These are phyloP conservation scores for Elsinoe arachidis DNA, from an alignment of 2,329 filamentous ascomycete genomes.

Conservation along the genomic window DNA sequence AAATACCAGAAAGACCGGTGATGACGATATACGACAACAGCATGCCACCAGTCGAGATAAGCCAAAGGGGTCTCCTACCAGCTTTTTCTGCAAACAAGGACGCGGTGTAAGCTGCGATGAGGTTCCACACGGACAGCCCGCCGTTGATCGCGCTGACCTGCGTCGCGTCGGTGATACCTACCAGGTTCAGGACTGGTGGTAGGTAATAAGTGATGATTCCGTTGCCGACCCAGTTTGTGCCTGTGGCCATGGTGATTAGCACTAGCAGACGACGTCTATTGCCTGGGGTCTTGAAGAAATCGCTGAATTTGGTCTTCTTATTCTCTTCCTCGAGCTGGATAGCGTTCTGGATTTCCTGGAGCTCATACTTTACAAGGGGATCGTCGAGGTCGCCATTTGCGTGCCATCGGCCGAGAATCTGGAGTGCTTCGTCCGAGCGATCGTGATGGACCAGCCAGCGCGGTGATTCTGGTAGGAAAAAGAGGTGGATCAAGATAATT, in stretches of 20 bases:
- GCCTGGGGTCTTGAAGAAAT: constrained; percentile 50
- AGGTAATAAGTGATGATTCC: constrained; percentile 35
- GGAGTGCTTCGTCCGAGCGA: constrained; percentile 52
- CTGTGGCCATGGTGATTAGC: constrained; percentile 41
- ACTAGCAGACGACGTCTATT: constrained; percentile 47
- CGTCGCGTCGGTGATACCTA: constrained; percentile 23
- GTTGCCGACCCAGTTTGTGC: constrained; percentile 49
- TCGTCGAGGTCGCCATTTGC: constrained; percentile 52
- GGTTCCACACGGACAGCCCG: constrained; percentile 52
- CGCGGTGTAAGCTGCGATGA: constrained; percentile 46
- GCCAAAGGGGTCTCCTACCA: constrained; percentile 25
- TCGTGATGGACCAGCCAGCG: constrained; percentile 58
- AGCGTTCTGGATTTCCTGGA: constrained; percentile 57
- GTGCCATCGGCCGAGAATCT: constrained; percentile 53
- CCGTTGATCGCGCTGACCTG: constrained; percentile 34
- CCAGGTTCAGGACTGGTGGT: constrained; percentile 21
- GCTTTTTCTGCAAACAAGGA: constrained; percentile 26
- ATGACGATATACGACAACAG: constrained; percentile 29
- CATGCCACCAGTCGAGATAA: constrained; percentile 31
- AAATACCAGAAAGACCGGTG: constrained; percentile 40
- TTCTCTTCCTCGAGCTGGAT: constrained; percentile 46
- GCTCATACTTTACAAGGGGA: constrained; percentile 57
- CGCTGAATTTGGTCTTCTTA: constrained; percentile 40
- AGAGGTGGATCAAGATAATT: constrained; percentile 48
- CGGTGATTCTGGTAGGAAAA: constrained; percentile 54